Percentiles rank a stretch among this genome's conserved stretches.
These are phyloP conservation scores for Boletus reticuloceps DNA, from an alignment of 768 basidiomycete genomes.

Conservation along the genomic window DNA sequence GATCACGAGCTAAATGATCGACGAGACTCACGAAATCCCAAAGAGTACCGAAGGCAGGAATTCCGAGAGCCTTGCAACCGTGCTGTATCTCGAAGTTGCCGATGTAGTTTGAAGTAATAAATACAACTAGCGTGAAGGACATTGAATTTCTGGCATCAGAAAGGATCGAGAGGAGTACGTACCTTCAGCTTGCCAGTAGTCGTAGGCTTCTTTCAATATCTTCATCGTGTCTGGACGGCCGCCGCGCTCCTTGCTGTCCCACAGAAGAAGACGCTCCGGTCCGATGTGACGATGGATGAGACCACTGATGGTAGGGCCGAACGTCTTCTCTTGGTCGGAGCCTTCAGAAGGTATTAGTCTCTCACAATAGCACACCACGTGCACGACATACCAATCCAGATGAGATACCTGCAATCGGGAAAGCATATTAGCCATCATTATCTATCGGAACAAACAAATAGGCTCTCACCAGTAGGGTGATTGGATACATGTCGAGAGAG, in stretches of 20 bases:
- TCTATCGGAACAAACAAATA: neutral
- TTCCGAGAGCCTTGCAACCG: constrained; percentile 68
- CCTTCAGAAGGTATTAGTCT: constrained; percentile 38
- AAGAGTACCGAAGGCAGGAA: constrained; percentile 66
- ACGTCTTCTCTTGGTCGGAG: constrained; percentile 81
- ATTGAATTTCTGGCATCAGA: neutral
- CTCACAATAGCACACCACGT: neutral
- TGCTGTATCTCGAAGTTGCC: constrained; percentile 80
- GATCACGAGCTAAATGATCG: neutral
- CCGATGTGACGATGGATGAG: constrained; percentile 70
- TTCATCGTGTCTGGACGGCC: constrained; percentile 80
- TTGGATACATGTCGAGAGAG: constrained; percentile 76
- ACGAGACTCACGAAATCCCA: constrained; percentile 58
- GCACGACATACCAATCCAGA: constrained; percentile 61
- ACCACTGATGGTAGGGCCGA: constrained; percentile 74
- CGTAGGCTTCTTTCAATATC: constrained; percentile 64
- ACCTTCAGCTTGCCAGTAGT: constrained; percentile 73
- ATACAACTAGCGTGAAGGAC: constrained; percentile 48
- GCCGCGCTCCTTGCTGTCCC: constrained; percentile 74
- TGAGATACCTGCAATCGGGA: constrained; percentile 55
- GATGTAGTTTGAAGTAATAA: constrained; percentile 81
- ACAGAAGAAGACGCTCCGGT: constrained; percentile 70
- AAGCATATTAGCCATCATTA: neutral
- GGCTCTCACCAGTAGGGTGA: constrained; percentile 61
- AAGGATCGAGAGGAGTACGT: neutral